Conservation (phyloP, 2,329 filamentous ascomycete species). For the Talaromyces rugulosus region DNA sequence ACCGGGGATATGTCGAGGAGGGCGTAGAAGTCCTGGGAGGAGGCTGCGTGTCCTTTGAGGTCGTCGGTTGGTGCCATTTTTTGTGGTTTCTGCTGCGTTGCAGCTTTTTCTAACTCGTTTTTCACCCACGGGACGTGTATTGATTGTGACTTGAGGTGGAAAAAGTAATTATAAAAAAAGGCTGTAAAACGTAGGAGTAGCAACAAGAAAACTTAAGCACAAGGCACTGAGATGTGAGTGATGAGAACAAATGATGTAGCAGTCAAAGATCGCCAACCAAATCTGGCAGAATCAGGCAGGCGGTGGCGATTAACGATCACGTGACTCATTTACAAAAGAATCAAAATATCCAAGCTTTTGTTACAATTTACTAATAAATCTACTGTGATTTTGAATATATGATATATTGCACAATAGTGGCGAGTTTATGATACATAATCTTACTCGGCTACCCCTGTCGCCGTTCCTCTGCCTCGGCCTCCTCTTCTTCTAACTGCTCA, state of each 20-base stretch:
- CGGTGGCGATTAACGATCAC: neutral
- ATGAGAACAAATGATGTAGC: neutral
- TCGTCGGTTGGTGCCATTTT: slow-evolving; percentile 38
- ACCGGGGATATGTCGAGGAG: slow-evolving; percentile 65
- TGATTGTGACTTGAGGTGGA: neutral
- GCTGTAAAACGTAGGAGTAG: too few species aligned
- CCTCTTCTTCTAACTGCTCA: slow-evolving; percentile 34
- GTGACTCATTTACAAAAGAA: neutral
- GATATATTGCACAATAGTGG: neutral
- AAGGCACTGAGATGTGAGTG: neutral
- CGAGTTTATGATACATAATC: neutral
- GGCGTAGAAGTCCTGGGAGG: slow-evolving; percentile 71
- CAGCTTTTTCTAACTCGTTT: neutral
- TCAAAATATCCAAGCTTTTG: neutral
- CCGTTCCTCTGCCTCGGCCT: slow-evolving; percentile 12
- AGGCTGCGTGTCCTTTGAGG: slow-evolving; percentile 55
- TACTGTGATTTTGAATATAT: neutral
- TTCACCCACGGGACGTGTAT: neutral
- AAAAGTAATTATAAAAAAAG: neutral
- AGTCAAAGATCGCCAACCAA: neutral
- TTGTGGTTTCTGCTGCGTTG: neutral
- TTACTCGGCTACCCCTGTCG: neutral
- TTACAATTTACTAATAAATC: neutral
- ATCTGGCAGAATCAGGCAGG: neutral
- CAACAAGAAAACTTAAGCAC: neutral